A percentile compares a stretch with the other conserved stretches of the same genome.
These are phyloP conservation scores for Kentomonas sorsogonicus DNA, from an alignment of 208 protist species.

Conservation along the genomic window DNA sequence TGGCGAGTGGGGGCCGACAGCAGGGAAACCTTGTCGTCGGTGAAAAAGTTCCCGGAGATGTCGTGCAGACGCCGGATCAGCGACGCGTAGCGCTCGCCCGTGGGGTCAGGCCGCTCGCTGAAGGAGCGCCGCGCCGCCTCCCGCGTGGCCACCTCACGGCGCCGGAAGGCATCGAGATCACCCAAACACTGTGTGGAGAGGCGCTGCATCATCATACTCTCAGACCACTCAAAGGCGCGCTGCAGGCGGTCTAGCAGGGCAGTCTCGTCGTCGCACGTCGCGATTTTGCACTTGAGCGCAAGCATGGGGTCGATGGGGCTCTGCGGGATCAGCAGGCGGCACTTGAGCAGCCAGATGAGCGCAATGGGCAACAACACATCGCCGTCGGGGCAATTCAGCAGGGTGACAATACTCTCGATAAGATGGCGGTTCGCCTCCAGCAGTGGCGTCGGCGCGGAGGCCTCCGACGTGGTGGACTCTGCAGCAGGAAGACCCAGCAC, in stretches of 20 bases:
- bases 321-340: slow-evolving; percentile 69
- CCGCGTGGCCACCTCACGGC: slow-evolving; percentile 28
- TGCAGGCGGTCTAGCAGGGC: slow-evolving; percentile 40
- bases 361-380: slow-evolving; percentile 4
- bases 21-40: slow-evolving; percentile 28
- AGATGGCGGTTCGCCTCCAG: slow-evolving; percentile 10
- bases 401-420: slow-evolving; percentile 7
- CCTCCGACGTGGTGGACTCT: too few relatives aligned
- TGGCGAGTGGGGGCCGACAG: slow-evolving; percentile 11
- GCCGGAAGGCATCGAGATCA: slow-evolving; percentile 28
- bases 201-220: slow-evolving; percentile 39
- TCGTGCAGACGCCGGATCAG: slow-evolving; percentile 65
- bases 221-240: slow-evolving; percentile 58
- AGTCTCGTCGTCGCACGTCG: slow-evolving; percentile 35
- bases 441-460: background rate
- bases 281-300: slow-evolving; percentile 39
- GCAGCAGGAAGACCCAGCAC: too few relatives aligned
- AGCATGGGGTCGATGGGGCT: slow-evolving; percentile 83
- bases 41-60: slow-evolving; percentile 51
- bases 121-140: slow-evolving; percentile 27
- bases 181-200: too few relatives aligned
- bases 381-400: background rate
- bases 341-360: slow-evolving; percentile 65
- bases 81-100: slow-evolving; percentile 67
- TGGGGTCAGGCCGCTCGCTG: slow-evolving; percentile 50